Evolutionary conservation across 768 basidiomycete genomes (phyloP).

Genomic region (Mycena capillaripes): DNA sequence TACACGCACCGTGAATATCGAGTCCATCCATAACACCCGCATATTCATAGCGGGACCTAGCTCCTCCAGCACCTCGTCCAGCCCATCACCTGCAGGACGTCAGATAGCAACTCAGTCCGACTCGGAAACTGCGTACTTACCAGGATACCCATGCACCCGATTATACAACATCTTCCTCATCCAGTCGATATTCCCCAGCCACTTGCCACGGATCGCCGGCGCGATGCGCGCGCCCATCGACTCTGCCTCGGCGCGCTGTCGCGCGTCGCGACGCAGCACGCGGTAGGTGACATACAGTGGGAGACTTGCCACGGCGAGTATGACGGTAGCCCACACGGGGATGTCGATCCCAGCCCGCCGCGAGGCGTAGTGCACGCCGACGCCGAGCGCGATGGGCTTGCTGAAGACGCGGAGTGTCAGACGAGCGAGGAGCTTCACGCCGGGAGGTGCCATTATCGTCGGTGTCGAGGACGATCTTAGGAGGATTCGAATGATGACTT

Average conservation of each 20-base stretch:
- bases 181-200: conserved; percentile 45
- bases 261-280: not conserved
- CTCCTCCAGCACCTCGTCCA: conserved; percentile 12
- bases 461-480: no score
- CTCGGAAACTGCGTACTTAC: no score
- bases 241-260: conserved; percentile 27
- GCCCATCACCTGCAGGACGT: conserved; percentile 18
- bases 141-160: conserved; percentile 48
- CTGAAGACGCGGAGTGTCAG: conserved; percentile 14
- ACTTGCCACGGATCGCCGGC: conserved; percentile 30
- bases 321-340: conserved; percentile 16
- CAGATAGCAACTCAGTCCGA: no score
- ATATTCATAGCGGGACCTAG: conserved; percentile 35
- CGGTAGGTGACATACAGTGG: conserved; percentile 26
- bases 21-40: conserved; percentile 36
- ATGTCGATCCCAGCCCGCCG: not conserved
- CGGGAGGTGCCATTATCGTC: conserved; percentile 11
- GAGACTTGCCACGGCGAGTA: conserved; percentile 22
- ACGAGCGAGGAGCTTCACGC: conserved; percentile 17
- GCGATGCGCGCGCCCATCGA: conserved; percentile 45
- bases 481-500: no score
- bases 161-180: conserved; percentile 39
- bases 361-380: conserved; percentile 19
- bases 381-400: conserved; percentile 18
- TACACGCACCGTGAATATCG: conserved; percentile 35